phyloP scores from a whole-genome alignment of 345 rosid genomes.

The Gossypium anomalum region DNA sequence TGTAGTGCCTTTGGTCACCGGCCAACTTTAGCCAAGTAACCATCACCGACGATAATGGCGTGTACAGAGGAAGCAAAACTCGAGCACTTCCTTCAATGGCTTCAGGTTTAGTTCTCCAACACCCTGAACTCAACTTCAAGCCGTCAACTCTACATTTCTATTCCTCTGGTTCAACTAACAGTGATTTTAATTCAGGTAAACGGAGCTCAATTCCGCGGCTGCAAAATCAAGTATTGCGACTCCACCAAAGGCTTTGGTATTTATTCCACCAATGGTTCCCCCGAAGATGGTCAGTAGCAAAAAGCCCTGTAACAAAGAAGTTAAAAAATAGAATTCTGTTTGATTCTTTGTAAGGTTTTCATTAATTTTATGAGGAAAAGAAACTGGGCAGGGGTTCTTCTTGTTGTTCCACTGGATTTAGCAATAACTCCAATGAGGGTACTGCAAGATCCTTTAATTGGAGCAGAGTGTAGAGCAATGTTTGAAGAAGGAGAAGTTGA shows the following conservation, averaged over 20 bases:
- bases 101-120: slow-evolving; percentile 35
- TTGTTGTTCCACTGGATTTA: slow-evolving; percentile 76
- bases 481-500: slow-evolving; percentile 79
- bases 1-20: neutral
- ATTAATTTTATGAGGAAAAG: neutral
- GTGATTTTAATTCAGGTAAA: slow-evolving; percentile 44
- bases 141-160: neutral
- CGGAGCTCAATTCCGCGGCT: slow-evolving; percentile 65
- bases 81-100: slow-evolving; percentile 56
- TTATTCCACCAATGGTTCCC: slow-evolving; percentile 37
- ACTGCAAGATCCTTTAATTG: slow-evolving; percentile 82
- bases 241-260: slow-evolving; percentile 70
- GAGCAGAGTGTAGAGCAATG: slow-evolving; percentile 82
- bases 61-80: slow-evolving; percentile 43
- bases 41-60: slow-evolving; percentile 27
- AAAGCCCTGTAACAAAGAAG: neutral
- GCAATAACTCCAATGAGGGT: slow-evolving; percentile 97
- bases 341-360: neutral
- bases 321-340: no score
- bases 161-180: neutral
- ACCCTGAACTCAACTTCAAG: neutral
- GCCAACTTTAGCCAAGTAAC: neutral
- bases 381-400: slow-evolving; percentile 51
- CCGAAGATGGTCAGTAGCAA: slow-evolving; percentile 36
- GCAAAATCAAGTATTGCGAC: slow-evolving; percentile 53